phyloP scores from a whole-genome alignment of 352 stramenopile genomes.

The Phytophthora quininea region DNA sequence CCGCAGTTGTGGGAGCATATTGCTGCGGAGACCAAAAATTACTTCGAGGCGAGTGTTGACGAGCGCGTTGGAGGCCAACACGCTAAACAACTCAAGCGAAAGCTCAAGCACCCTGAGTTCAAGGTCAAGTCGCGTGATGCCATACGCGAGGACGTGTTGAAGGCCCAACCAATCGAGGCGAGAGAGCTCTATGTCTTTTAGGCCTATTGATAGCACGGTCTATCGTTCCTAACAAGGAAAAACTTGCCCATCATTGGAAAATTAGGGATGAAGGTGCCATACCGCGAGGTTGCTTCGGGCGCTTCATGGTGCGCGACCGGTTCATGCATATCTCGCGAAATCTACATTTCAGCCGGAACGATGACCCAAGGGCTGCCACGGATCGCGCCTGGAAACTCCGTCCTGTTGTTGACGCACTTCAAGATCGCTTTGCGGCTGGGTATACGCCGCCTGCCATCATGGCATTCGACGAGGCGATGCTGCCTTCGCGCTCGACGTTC shows the following conservation, averaged over 20 bases:
- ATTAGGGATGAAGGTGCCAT: constrained; percentile 4
- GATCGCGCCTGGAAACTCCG: constrained; percentile 11
- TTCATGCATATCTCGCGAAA: constrained; percentile 8
- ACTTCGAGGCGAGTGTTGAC: neutral
- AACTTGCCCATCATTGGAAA: constrained; percentile 8
- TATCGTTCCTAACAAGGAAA: constrained; percentile 10
- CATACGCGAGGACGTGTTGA: neutral
- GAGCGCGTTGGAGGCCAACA: neutral
- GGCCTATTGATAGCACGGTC: constrained; percentile 4
- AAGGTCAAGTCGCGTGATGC: neutral
- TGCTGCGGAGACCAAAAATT: neutral
- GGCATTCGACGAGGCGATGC: constrained; percentile 11
- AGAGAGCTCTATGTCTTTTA: constrained; percentile 1
- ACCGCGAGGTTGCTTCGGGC: constrained; percentile 12
- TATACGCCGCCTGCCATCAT: neutral
- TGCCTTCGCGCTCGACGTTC: constrained; percentile 1
- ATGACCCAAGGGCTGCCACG: neutral
- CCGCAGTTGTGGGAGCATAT: neutral
- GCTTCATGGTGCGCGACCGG: constrained; percentile 5
- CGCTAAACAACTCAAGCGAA: neutral
- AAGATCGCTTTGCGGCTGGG: neutral
- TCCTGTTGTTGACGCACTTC: neutral
- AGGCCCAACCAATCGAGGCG: neutral
- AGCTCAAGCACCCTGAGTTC: neutral
- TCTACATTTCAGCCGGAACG: constrained; percentile 10